A percentile compares a stretch with the other conserved stretches of the same genome.
Evolutionary conservation across 495 filamentous ascomycete genomes (phyloP).

Genomic region (Lasiosphaeris hirsuta): DNA sequence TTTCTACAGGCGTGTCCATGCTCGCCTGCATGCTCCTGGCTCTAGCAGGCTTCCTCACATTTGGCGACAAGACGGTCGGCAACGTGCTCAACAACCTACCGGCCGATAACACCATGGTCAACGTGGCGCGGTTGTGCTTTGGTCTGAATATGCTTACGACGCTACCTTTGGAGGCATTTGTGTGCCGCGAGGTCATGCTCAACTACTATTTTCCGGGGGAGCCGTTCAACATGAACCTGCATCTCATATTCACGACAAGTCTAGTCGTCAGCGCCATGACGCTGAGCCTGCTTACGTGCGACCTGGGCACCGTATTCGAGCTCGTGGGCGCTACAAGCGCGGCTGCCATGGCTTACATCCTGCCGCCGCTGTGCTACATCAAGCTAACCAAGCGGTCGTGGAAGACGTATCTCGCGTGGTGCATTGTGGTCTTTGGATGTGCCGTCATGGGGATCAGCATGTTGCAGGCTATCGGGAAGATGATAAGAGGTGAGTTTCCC

Average conservation of each 20-base stretch:
- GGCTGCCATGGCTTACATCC: slow-evolving; percentile 88
- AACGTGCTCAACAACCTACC: slow-evolving; percentile 99
- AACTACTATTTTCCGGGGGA: slow-evolving; percentile 84
- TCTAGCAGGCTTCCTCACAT: slow-evolving; percentile 83
- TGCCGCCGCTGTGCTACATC: slow-evolving; percentile 92
- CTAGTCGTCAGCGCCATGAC: slow-evolving; percentile 77
- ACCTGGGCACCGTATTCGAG: slow-evolving; percentile 91
- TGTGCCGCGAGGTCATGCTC: slow-evolving; percentile 93
- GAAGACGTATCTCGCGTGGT: slow-evolving; percentile 67
- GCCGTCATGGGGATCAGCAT: slow-evolving; percentile 83
- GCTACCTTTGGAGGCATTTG: slow-evolving; percentile 91
- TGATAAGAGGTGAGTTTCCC: slow-evolving; percentile 44
- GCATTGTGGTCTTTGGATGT: slow-evolving; percentile 70
- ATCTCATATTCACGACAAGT: slow-evolving; percentile 77
- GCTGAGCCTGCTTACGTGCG: slow-evolving; percentile 79
- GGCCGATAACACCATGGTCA: slow-evolving; percentile 81
- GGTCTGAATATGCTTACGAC: slow-evolving; percentile 99
- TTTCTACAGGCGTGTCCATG: slow-evolving; percentile 83
- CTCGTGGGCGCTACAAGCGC: slow-evolving; percentile 93
- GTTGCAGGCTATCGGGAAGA: slow-evolving; percentile 67
- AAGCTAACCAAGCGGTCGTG: slow-evolving; percentile 79
- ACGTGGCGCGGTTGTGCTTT: slow-evolving; percentile 90
- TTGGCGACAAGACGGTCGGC: slow-evolving; percentile 85
- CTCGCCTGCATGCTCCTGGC: slow-evolving; percentile 86
- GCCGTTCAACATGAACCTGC: slow-evolving; percentile 76